Evolutionary conservation across 2,329 filamentous ascomycete genomes (phyloP), one percentile per base, ranked within the genome.

Genomic region (Shiraia sp.): DNA sequence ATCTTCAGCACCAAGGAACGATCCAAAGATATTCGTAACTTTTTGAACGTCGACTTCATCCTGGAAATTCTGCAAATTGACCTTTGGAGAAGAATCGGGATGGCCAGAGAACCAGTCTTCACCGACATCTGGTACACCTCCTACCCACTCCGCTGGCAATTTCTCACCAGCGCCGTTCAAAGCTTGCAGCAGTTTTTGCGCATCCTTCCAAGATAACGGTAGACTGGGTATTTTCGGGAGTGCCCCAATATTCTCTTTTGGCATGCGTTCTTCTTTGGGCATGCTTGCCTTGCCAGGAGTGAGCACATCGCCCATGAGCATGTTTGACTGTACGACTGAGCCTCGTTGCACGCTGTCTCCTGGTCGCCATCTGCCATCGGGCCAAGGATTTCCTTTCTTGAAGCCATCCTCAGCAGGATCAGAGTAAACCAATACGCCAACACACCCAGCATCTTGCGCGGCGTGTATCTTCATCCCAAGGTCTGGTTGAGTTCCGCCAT

Each of bases 21-120:
- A 81, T 23, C 88, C 91, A 59, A 96, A 83, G 1, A 97, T 83
- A 61, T 99, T 99, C 80, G 89, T 96, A 47, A 99, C 93, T 5
- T 85, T 82, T 67, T 96, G 89, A 63, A 87, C 79, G 43, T 87
- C 80, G 10, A 83, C 79, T 64, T 95, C 90, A 55, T 96, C 90
- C 65, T 96, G 90, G 45, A 90, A 73, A 66, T 97, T 97, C 69
- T 85, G 82, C 16, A 99, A 76, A 36, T 87, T 85, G 34, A 99
- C 87, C 16, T 83, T 77, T 0, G 91, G 90, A 3, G 88, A 89
- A 1, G 79, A 80, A 2, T 63, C 51, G 3, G 75, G 68, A 61
- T 90, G 82, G 23, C 93, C 93, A 3, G 90, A 88, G 84, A 87
- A 96, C 86, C 90, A 96, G 59, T 88, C 80, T 23, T 75, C 76